Evolutionary conservation across 495 filamentous ascomycete genomes (phyloP).

Genomic region (Penicillium desertorum): DNA sequence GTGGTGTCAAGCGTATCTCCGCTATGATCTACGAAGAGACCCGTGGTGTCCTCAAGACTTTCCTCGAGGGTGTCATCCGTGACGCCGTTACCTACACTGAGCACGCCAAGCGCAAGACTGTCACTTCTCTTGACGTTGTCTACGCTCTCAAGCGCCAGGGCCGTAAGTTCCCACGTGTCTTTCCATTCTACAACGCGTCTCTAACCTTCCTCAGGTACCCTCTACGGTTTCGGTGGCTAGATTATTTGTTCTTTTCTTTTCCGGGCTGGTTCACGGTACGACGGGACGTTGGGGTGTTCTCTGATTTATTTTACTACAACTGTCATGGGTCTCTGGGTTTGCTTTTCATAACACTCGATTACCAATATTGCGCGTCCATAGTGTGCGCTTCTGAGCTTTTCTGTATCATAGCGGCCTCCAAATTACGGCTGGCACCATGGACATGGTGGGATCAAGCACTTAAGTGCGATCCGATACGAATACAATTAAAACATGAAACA

Average conservation of each 20-base stretch:
- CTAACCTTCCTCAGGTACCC: conserved; percentile 56
- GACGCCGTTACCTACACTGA: conserved; percentile 99
- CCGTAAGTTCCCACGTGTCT: conserved; percentile 51
- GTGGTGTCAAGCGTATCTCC: conserved; percentile 99
- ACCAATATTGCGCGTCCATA: conserved; percentile 47
- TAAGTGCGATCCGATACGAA: conserved; percentile 44
- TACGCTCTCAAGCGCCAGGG: conserved; percentile 97
- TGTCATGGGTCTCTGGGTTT: conserved; percentile 54
- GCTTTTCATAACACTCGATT: conserved; percentile 43
- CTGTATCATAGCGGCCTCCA: conserved; percentile 52
- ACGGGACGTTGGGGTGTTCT: conserved; percentile 56
- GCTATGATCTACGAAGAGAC: conserved; percentile 99
- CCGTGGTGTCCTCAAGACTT: conserved; percentile 99
- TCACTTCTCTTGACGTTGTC: conserved; percentile 95
- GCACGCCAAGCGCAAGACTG: conserved; percentile 98
- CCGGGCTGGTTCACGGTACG: conserved; percentile 51
- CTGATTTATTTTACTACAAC: conserved; percentile 43
- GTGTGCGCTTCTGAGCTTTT: conserved; percentile 46
- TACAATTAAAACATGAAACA: conserved; percentile 38
- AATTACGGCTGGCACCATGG: conserved; percentile 45
- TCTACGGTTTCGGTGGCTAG: conserved; percentile 99
- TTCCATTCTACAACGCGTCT: conserved; percentile 8
- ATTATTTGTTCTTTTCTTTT: conserved; percentile 41
- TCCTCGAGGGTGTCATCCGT: conserved; percentile 99
- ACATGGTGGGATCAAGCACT: conserved; percentile 34